phyloP scores from a whole-genome alignment of 441 rosid species.

The Euphorbia corollata region DNA sequence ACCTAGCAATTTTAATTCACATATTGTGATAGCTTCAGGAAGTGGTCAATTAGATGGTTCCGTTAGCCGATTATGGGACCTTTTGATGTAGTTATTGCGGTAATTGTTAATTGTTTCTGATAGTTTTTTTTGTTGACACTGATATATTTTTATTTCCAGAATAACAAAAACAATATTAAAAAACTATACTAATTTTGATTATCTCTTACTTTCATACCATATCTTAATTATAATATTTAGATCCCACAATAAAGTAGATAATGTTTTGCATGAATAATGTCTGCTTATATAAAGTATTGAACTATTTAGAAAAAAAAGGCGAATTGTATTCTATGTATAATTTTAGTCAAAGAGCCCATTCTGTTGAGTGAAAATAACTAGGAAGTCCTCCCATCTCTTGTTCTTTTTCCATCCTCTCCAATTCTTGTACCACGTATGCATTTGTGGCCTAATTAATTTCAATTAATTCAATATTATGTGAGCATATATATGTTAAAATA shows the following conservation, averaged over 20 bases:
- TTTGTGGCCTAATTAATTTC: slow-evolving; percentile 20
- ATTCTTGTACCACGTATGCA: slow-evolving; percentile 24
- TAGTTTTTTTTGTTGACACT: too few relatives aligned
- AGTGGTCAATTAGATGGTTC: slow-evolving; percentile 8
- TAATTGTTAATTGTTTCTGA: too few relatives aligned
- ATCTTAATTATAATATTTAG: neutral
- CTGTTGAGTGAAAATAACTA: slow-evolving; percentile 20
- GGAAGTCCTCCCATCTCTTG: slow-evolving; percentile 23
- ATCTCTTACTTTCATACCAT: neutral
- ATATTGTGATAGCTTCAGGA: neutral
- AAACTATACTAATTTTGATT: neutral
- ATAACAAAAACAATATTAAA: too few relatives aligned
- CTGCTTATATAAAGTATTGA: neutral
- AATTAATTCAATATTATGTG: too few relatives aligned
- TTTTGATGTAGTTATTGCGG: too few relatives aligned
- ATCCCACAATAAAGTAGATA: neutral
- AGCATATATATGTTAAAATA: too few relatives aligned
- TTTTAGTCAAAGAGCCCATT: slow-evolving; percentile 21
- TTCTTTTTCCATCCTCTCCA: slow-evolving; percentile 23
- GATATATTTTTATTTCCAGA: too few relatives aligned
- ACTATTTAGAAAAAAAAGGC: neutral
- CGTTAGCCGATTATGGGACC: neutral
- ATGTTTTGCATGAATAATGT: neutral
- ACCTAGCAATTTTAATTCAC: slow-evolving; percentile 17
- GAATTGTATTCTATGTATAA: neutral